Evolutionary conservation across 768 basidiomycete genomes (phyloP), one percentile per base, ranked within the genome.

Genomic region (Kockovaella imperatae): DNA sequence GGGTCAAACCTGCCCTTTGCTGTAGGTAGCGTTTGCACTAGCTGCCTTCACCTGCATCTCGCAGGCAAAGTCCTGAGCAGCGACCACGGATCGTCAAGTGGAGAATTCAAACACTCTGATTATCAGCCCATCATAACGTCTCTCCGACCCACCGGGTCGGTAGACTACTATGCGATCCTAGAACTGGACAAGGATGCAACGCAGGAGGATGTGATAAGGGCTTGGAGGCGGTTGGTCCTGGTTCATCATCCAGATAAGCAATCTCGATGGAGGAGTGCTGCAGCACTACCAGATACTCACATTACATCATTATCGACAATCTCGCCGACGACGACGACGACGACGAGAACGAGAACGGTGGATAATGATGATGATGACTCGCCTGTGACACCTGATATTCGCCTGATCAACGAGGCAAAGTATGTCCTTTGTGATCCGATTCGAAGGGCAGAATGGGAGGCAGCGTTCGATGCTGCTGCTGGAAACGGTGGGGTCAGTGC

Each of bases 321-420:
- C n/a, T n/a, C n/a, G n/a, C n/a, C n/a, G n/a, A n/a, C 11, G 49
- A 29, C 18, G 26, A 38, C 26, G 32, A n/a, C 18, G 11, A 28
- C 14, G 7, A 17, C 2, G 28, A 28, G 25, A 45, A 8, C n/a
- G 21, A 13, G 36, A 30, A 47, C 32, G 7, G 23, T 23, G 15
- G 30, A 45, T 34, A 43, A 35, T 11, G 14, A 35, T 7, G 8
- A 5, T 13, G 39, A 35, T 15, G 35, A 21, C 8, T n/a, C 30
- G 6, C 10, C 11, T 10, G n/a, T 17, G 17, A 43, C 20, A 11
- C 15, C 35, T 3, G 56, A 63, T 50, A 54, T 63, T 13, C 31
- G 57, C 5, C 29, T 59, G 28, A 50, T 67, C 35, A 67, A 67
- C 30, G 62, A 67, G 50, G 65, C 65, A 5, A 44, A 48, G 45